Percentiles rank a stretch among this genome's conserved stretches.
Evolutionary conservation across 2,329 filamentous ascomycete species (phyloP).

Genomic region (Beauveria medogensis): DNA sequence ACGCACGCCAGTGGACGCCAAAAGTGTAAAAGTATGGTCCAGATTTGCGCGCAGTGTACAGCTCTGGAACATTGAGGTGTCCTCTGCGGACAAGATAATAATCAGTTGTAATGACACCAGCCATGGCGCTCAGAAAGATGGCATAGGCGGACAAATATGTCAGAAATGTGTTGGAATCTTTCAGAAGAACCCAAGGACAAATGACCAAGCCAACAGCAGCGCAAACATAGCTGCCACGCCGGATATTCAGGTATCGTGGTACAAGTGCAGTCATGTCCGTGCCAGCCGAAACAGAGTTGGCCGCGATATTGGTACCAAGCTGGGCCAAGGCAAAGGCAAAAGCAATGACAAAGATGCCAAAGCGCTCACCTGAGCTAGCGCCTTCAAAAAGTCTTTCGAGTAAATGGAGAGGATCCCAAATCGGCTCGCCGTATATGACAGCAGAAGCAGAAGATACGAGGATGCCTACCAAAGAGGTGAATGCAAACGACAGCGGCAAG

Average conservation of each 20-base stretch:
- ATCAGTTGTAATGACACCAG: slow-evolving; percentile 81
- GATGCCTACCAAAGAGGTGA: slow-evolving; percentile 81
- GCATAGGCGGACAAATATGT: slow-evolving; percentile 89
- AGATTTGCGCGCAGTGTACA: slow-evolving; percentile 62
- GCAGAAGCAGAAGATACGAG: slow-evolving; percentile 66
- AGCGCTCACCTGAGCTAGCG: slow-evolving; percentile 59
- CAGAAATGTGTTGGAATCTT: slow-evolving; percentile 71
- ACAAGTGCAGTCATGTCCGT: slow-evolving; percentile 77
- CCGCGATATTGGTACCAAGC: slow-evolving; percentile 82
- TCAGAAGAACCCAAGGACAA: slow-evolving; percentile 78
- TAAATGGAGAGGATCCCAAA: slow-evolving; percentile 69
- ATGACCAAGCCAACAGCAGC: slow-evolving; percentile 72
- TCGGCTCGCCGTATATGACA: slow-evolving; percentile 56
- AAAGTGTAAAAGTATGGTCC: slow-evolving; percentile 66
- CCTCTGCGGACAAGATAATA: slow-evolving; percentile 82
- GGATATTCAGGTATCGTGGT: slow-evolving; percentile 77
- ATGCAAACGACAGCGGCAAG: slow-evolving; percentile 61
- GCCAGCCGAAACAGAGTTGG: slow-evolving; percentile 76
- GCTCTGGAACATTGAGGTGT: slow-evolving; percentile 67
- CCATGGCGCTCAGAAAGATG: slow-evolving; percentile 85
- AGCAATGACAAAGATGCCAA: slow-evolving; percentile 68
- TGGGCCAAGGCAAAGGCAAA: slow-evolving; percentile 68
- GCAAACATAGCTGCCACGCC: slow-evolving; percentile 80
- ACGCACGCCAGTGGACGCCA: slow-evolving; percentile 78
- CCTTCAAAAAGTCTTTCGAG: slow-evolving; percentile 62